Evolutionary conservation across 495 filamentous ascomycete species (phyloP).

Genomic region (Penicillium parvum): DNA sequence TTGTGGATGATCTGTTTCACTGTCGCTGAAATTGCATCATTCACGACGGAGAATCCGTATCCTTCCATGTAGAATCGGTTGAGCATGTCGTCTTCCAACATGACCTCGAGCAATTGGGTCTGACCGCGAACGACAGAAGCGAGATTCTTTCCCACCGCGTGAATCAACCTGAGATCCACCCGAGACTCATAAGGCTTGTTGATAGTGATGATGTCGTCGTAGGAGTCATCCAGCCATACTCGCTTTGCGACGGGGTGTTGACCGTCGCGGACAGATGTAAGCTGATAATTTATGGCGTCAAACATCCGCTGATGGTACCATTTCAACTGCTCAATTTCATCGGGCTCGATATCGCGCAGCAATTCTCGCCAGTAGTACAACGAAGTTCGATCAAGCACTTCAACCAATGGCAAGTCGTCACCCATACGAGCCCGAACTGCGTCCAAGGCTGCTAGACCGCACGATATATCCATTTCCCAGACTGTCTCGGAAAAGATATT

Average conservation of each 20-base stretch:
- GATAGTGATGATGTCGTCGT: neutral
- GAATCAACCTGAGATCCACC: neutral
- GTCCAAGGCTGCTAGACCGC: too few relatives aligned
- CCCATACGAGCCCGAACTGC: too few relatives aligned
- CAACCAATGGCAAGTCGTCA: too few relatives aligned
- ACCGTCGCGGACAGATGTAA: too few relatives aligned
- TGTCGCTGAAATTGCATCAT: conserved; percentile 3
- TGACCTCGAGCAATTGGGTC: conserved; percentile 4
- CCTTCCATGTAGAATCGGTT: conserved; percentile 31
- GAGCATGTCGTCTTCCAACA: conserved; percentile 32
- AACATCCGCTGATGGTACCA: too few relatives aligned
- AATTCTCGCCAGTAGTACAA: too few relatives aligned
- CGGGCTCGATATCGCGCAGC: too few relatives aligned
- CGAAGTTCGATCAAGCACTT: too few relatives aligned
- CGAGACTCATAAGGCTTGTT: neutral
- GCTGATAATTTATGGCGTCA: too few relatives aligned
- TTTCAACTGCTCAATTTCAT: too few relatives aligned
- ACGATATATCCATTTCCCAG: too few relatives aligned
- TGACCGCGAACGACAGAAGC: conserved; percentile 29
- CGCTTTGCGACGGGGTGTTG: neutral
- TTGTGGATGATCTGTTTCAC: conserved; percentile 31
- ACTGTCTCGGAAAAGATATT: too few relatives aligned
- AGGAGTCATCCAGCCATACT: neutral
- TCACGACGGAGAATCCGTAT: conserved; percentile 15
- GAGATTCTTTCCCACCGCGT: conserved; percentile 29